A percentile compares a stretch with the other conserved stretches of the same genome.
Conservation (phyloP, 805 yeast genomes). For the Monosporozyma solicola region DNA sequence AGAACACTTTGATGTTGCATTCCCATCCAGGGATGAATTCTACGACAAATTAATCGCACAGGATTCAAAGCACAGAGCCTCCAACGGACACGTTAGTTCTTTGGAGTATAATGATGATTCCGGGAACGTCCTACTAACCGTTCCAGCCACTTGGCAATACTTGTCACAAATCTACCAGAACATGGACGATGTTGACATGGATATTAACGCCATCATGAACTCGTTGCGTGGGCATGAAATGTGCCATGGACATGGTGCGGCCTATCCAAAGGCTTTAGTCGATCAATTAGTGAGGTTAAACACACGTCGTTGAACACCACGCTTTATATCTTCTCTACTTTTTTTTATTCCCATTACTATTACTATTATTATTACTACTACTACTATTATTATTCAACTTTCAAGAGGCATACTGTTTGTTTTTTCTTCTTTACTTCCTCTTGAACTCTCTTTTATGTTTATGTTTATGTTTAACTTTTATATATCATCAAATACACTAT, state of each 20-base stretch:
- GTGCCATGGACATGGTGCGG: slow-evolving; percentile 67
- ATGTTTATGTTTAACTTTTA: neutral
- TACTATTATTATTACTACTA: too few relatives aligned
- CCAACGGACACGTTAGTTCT: neutral
- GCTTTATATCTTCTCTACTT: too few relatives aligned
- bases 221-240: slow-evolving; percentile 53
- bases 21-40: slow-evolving; percentile 25
- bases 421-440: neutral
- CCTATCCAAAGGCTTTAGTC: slow-evolving; percentile 21
- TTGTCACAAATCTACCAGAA: slow-evolving; percentile 43
- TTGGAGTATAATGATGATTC: slow-evolving; percentile 9
- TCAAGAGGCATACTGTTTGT: too few relatives aligned
- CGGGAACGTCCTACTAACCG: slow-evolving; percentile 49
- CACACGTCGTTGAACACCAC: neutral
- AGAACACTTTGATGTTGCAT: slow-evolving; percentile 8
- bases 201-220: slow-evolving; percentile 50
- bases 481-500: neutral
- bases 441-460: neutral
- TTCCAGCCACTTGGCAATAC: slow-evolving; percentile 81
- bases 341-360: too few relatives aligned
- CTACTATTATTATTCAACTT: too few relatives aligned
- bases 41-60: slow-evolving; percentile 14
- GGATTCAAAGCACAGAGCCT: neutral
- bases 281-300: slow-evolving; percentile 9
- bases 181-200: slow-evolving; percentile 32